Percentiles rank a stretch among this genome's conserved stretches.
phyloP scores from a whole-genome alignment of 768 basidiomycete genomes.

The Tulasnella sp. region DNA sequence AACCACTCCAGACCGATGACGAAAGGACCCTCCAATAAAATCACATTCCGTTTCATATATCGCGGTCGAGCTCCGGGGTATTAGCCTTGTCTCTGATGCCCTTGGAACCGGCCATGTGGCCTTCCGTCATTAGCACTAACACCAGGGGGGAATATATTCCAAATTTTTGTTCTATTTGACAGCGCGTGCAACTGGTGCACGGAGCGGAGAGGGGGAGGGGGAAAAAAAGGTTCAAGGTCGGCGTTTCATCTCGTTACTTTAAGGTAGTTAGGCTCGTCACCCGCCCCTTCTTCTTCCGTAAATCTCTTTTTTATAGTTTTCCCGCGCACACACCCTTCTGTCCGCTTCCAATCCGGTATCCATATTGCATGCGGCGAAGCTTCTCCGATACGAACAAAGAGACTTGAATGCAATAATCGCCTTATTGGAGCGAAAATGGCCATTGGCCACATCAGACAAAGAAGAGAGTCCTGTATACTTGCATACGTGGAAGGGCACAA shows the following conservation, averaged over 20 bases:
- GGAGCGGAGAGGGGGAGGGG: not conserved
- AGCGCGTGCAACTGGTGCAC: not conserved
- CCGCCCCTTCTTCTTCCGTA: not conserved
- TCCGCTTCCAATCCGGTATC: not conserved
- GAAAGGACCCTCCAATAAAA: not conserved
- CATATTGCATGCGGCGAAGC: not conserved
- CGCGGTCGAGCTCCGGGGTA: not conserved
- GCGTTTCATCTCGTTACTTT: not conserved
- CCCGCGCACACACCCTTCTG: not conserved
- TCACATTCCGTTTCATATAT: not conserved
- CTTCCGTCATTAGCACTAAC: not conserved
- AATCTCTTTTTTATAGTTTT: not conserved
- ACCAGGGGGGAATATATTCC: not conserved
- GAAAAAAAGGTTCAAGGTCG: not conserved
- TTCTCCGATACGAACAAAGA: not conserved
- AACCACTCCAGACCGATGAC: not conserved
- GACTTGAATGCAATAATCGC: not conserved
- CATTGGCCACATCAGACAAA: not conserved
- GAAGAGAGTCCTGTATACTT: not conserved
- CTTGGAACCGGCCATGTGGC: not conserved
- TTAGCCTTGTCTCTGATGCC: not conserved
- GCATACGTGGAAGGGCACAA: not conserved
- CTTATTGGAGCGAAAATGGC: not conserved
- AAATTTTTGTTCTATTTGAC: not conserved
- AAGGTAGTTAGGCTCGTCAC: slow-evolving; percentile 1